phyloP scores from a whole-genome alignment of 345 rosid genomes.

The Ailanthus altissimus region DNA sequence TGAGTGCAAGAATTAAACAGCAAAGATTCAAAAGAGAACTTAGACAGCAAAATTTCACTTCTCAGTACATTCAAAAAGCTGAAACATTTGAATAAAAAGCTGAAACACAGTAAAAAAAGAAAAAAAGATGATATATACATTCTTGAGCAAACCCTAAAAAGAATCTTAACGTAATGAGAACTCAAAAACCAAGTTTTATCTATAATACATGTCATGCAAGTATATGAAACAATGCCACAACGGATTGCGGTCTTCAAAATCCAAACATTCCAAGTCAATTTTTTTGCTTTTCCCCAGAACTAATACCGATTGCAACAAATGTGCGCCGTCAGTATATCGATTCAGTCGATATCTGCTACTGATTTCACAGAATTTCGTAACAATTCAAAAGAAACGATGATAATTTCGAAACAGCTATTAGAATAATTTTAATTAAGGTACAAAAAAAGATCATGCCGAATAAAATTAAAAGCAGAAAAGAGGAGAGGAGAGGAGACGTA shows the following conservation, averaged over 20 bases:
- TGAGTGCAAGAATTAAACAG: neutral
- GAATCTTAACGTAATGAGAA: neutral
- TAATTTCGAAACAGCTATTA: neutral
- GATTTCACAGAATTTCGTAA: neutral
- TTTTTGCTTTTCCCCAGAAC: neutral
- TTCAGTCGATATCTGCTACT: neutral
- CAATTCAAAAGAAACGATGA: neutral
- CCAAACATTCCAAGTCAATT: too few relatives aligned
- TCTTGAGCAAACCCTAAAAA: neutral
- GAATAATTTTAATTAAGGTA: neutral
- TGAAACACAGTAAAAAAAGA: neutral
- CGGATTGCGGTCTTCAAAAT: neutral
- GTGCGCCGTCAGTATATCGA: neutral
- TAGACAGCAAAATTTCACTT: neutral
- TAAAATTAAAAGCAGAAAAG: too few relatives aligned
- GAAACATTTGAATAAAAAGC: neutral
- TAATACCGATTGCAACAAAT: neutral
- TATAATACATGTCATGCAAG: neutral
- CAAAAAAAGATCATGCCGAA: too few relatives aligned
- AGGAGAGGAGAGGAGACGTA: slow-evolving; percentile 18
- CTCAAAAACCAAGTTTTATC: neutral
- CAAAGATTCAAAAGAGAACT: slow-evolving; percentile 1
- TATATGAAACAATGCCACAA: neutral
- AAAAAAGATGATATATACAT: neutral
- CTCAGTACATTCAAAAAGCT: neutral